phyloP scores from a whole-genome alignment of 371 early-diverging fungal species.

The Mucor indicus region DNA sequence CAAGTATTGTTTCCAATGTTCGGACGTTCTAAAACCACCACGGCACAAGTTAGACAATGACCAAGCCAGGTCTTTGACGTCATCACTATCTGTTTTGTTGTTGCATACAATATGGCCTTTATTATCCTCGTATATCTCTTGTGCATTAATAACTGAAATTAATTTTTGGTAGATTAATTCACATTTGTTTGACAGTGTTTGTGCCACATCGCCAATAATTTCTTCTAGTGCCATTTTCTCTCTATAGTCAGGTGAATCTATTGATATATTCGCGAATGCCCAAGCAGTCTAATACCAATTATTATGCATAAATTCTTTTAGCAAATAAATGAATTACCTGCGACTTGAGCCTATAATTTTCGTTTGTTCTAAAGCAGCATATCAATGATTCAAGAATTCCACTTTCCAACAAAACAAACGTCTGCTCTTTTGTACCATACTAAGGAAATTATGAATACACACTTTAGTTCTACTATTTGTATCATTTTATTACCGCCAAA shows the following conservation, averaged over 20 bases:
- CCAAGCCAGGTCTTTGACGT: conserved; percentile 13
- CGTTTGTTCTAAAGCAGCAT: conserved; percentile 9
- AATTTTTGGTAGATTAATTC: conserved; percentile 5
- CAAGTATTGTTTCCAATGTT: conserved; percentile 17
- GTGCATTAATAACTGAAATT: conserved; percentile 1
- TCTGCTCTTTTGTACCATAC: conserved; percentile 36
- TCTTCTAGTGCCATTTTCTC: conserved; percentile 13
- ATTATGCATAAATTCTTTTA: not conserved
- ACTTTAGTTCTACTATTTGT: too few species aligned
- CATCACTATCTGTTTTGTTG: conserved; percentile 6
- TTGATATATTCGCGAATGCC: conserved; percentile 23
- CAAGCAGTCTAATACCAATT: conserved; percentile 15
- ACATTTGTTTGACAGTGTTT: conserved; percentile 4
- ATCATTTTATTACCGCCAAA: conserved; percentile 27
- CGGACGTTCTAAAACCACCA: conserved; percentile 8
- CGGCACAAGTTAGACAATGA: conserved; percentile 15
- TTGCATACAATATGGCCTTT: conserved; percentile 2
- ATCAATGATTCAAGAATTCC: conserved; percentile 30
- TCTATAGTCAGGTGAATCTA: conserved; percentile 18
- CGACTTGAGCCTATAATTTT: conserved; percentile 8
- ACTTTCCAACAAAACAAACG: conserved; percentile 25
- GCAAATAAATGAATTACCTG: conserved; percentile 14
- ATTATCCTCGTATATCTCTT: not conserved
- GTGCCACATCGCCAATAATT: conserved; percentile 10
- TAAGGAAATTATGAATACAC: too few species aligned